phyloP scores from a whole-genome alignment of 768 basidiomycete genomes.

The Phanerodontia chrysosporium region DNA sequence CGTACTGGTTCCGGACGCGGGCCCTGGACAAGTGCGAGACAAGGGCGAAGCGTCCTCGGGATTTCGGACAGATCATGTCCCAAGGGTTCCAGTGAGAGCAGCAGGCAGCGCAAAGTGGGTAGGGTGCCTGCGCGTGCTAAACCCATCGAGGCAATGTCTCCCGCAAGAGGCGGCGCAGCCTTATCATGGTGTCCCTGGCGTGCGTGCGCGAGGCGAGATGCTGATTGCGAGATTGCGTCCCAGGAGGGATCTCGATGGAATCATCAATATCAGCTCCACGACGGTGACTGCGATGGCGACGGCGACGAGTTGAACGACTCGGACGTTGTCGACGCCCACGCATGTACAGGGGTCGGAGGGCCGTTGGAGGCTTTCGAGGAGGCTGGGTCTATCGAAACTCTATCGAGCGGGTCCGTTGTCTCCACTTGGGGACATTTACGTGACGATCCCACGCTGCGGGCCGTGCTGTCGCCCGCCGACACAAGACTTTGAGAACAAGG shows the following conservation, averaged over 20 bases:
- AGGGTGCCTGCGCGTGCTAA: not conserved
- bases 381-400: no score
- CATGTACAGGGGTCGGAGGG: no score
- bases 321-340: no score
- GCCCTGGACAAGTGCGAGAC: not conserved
- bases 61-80: no score
- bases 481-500: not conserved
- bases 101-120: no score
- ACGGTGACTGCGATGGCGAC: not conserved
- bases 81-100: no score
- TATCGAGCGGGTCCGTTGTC: no score
- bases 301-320: not conserved
- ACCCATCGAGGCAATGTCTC: not conserved
- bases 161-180: not conserved
- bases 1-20: no score
- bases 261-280: not conserved
- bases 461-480: no score
- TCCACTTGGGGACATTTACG: no score
- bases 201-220: not conserved
- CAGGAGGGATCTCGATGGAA: not conserved
- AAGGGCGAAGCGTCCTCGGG: not conserved
- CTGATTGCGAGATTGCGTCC: slow-evolving; percentile 1
- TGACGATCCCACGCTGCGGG: no score
- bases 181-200: not conserved
- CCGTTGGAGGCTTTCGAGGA: no score